A percentile compares a stretch with the other conserved stretches of the same genome.
Conservation (phyloP, 129 eudicot species). For the Saposhnikovia divaricata region DNA sequence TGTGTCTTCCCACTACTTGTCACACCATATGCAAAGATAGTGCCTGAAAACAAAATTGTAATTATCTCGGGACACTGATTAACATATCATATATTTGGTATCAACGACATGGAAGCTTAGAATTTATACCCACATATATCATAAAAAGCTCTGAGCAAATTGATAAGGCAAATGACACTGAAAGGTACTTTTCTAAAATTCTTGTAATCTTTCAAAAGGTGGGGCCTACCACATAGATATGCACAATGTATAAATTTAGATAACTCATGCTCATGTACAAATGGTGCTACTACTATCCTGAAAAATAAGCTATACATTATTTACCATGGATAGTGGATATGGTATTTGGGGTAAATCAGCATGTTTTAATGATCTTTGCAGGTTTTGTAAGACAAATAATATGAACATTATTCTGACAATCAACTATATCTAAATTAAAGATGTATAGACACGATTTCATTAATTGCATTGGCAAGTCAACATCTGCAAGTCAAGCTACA, state of each 20-base stretch:
- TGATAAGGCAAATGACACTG: not conserved
- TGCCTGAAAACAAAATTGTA: constrained; percentile 39
- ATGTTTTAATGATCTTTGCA: not conserved
- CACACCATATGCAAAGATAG: constrained; percentile 96
- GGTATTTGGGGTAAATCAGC: not conserved
- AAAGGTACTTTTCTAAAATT: not conserved
- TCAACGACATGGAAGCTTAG: not conserved
- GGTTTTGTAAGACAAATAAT: not conserved
- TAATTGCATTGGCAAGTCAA: not conserved
- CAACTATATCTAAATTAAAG: not conserved
- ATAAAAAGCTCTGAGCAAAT: not conserved
- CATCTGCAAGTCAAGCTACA: not conserved
- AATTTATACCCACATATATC: not conserved
- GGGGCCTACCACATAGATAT: not conserved
- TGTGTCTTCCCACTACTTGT: constrained; percentile 99
- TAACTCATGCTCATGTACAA: not conserved
- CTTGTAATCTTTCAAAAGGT: not conserved
- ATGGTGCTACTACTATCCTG: not conserved
- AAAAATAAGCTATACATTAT: not conserved
- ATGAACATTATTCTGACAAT: not conserved
- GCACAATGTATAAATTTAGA: not conserved
- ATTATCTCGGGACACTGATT: not conserved
- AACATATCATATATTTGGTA: not conserved
- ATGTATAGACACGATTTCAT: not conserved
- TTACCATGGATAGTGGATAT: not conserved